Base-by-base conservation (phyloP, 2,329 filamentous ascomycete genomes). In the Lasiodiplodia gonubiensis region DNA sequence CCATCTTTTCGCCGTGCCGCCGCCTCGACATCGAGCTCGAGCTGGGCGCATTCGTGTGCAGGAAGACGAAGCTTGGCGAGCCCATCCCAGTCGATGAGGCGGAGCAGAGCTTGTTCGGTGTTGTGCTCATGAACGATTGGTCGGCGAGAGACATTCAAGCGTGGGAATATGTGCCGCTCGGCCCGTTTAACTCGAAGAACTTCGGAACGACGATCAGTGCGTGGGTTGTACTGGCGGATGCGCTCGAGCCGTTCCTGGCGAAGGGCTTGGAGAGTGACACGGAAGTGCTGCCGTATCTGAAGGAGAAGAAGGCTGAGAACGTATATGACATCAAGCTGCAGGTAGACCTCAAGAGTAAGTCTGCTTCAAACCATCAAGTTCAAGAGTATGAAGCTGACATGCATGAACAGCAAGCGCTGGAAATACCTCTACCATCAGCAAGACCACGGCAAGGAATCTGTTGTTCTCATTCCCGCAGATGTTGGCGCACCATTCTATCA, bases 41-140 rank as follows among this genome's bases (percentile, higher is more conserved):
- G 77, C 80, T 96, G 16, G 92, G 90, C 1, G 91, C 89, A 52
- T 92, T 94, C 72, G 83, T 95, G 5, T 88, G 86, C 76, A 86
- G 80, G 57, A 81, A 84, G 0, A 93, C 91, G 73, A 77, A 83
- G 1, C 82, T 92, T 73, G 91, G 92, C 7, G 80, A 85, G 65
- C 85, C 88, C 0, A 84, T 95, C 23, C 78, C 82, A 0, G 85
- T 94, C 25, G 79, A 81, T 2, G 80, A 89, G 53, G 92, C 92
- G 0, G 88, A 89, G 64, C 86, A 92, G 21, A 84, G 89, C 72
- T 84, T 96, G 33, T 95, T 95, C 74, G 92, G 92, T 16, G 84
- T 92, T 30, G 92, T 95, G 0, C 79, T 96, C 67, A 86, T 96
- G 84, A 96, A 96, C 72, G 92, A 96, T 78, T 96, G 92, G 92